Evolutionary conservation across 2,329 filamentous ascomycete species (phyloP).

Genomic region (Penicillium sp.): DNA sequence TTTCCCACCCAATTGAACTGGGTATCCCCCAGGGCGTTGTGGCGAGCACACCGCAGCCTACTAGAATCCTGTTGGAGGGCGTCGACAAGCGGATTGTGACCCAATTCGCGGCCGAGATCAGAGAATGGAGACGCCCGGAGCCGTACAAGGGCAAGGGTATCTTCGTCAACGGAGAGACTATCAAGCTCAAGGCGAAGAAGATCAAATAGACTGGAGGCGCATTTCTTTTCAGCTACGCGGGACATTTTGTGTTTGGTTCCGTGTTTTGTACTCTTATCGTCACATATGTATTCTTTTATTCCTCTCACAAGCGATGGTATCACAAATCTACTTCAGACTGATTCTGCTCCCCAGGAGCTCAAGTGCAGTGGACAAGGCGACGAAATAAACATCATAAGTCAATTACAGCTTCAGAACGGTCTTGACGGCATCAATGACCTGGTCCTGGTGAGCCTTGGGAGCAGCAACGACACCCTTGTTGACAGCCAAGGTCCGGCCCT

Average conservation of each 20-base stretch:
- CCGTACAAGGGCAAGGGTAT: conserved; percentile 99
- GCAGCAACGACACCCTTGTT: conserved; percentile 95
- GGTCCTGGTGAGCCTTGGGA: conserved; percentile 62
- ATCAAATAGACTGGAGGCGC: conserved; percentile 57
- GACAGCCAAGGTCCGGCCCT: conserved; percentile 71
- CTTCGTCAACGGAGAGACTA: conserved; percentile 94
- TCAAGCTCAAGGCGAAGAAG: conserved; percentile 97
- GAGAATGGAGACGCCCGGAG: conserved; percentile 81
- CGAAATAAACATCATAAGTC: conserved; percentile 6
- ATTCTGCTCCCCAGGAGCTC: conserved; percentile 9
- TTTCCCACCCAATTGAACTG: conserved; percentile 89
- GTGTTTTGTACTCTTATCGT: conserved; percentile 19
- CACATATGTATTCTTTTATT: conserved; percentile 15
- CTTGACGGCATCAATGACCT: conserved; percentile 74
- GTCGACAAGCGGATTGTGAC: conserved; percentile 77
- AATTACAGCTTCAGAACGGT: conserved; percentile 55
- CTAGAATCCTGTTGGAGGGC: conserved; percentile 81
- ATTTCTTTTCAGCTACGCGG: conserved; percentile 20
- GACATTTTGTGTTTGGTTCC: conserved; percentile 21
- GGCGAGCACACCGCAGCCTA: conserved; percentile 81
- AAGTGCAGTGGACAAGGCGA: neutral
- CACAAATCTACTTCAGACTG: conserved; percentile 27
- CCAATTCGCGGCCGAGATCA: conserved; percentile 81
- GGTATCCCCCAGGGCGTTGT: conserved; percentile 72
- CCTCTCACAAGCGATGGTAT: conserved; percentile 23